Conservation (phyloP, 2,329 filamentous ascomycete genomes). For the Ceratocystis lukuohia region DNA sequence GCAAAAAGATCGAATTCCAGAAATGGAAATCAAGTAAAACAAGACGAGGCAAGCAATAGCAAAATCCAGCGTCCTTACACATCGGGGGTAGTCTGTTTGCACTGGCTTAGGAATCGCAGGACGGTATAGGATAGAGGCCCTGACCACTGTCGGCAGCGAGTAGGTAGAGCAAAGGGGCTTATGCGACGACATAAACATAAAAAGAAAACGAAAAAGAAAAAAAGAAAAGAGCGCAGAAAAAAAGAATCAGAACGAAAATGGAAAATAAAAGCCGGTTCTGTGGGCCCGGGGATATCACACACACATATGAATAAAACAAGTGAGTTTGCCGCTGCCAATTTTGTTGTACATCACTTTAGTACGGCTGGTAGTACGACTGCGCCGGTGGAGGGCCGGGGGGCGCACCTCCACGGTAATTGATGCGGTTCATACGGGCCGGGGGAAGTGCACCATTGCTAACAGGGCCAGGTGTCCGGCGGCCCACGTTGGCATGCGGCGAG, state of each 20-base stretch:
- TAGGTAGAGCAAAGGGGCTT: no score
- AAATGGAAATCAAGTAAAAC: no score
- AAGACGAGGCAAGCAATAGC: no score
- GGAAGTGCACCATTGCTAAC: neutral
- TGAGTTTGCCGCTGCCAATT: neutral
- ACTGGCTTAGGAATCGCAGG: no score
- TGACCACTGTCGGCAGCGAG: no score
- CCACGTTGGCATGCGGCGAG: slow-evolving; percentile 21
- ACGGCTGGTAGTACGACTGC: slow-evolving; percentile 4
- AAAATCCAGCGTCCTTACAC: no score
- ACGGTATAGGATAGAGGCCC: no score
- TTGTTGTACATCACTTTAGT: neutral
- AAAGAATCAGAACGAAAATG: slow-evolving; percentile 9
- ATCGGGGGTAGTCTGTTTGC: no score
- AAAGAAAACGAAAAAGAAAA: neutral
- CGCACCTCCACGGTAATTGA: slow-evolving; percentile 1
- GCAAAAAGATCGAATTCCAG: neutral
- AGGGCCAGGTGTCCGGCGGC: slow-evolving; percentile 16
- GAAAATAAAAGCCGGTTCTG: slow-evolving; percentile 12
- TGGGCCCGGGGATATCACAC: slow-evolving; percentile 5
- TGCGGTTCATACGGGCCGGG: slow-evolving; percentile 1
- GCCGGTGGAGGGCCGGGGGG: neutral
- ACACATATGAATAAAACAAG: neutral
- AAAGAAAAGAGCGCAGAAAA: neutral
- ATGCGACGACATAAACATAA: no score